phyloP scores from a whole-genome alignment of 2,329 filamentous ascomycete genomes.

The Colletotrichum endophyticum region DNA sequence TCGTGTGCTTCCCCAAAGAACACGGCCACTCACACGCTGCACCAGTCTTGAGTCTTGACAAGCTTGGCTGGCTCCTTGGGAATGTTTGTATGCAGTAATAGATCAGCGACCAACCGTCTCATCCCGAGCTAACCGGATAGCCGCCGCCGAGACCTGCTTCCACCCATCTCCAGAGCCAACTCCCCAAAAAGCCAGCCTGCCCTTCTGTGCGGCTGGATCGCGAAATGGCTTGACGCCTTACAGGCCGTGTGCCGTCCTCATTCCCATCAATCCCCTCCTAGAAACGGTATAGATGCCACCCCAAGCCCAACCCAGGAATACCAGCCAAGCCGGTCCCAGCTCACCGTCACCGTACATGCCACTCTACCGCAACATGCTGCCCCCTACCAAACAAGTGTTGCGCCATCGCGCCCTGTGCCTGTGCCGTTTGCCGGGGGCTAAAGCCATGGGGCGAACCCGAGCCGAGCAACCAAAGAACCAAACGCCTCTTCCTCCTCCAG shows the following conservation, averaged over 20 bases:
- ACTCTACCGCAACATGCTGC: background rate
- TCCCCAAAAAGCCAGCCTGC: background rate
- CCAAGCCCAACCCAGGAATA: background rate
- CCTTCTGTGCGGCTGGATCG: background rate
- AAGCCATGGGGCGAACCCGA: constrained; percentile 8
- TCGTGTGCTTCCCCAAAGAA: background rate
- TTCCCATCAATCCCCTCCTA: background rate
- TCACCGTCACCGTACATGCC: background rate
- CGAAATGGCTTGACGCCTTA: background rate
- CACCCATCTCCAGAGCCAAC: background rate
- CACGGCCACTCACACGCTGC: background rate
- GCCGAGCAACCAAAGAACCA: background rate
- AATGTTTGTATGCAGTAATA: background rate
- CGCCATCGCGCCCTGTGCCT: background rate
- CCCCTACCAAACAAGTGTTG: background rate
- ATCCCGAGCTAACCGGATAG: constrained; percentile 17
- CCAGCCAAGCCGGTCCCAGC: background rate
- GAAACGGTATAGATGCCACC: background rate
- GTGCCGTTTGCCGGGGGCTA: background rate
- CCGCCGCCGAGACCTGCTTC: constrained; percentile 4
- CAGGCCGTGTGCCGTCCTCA: background rate
- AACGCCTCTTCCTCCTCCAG: background rate
- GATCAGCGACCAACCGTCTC: background rate
- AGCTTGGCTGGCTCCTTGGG: constrained; percentile 9
- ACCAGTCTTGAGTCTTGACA: background rate